Conservation (phyloP, 2,329 filamentous ascomycete species). For the Fusarium newnesense region DNA sequence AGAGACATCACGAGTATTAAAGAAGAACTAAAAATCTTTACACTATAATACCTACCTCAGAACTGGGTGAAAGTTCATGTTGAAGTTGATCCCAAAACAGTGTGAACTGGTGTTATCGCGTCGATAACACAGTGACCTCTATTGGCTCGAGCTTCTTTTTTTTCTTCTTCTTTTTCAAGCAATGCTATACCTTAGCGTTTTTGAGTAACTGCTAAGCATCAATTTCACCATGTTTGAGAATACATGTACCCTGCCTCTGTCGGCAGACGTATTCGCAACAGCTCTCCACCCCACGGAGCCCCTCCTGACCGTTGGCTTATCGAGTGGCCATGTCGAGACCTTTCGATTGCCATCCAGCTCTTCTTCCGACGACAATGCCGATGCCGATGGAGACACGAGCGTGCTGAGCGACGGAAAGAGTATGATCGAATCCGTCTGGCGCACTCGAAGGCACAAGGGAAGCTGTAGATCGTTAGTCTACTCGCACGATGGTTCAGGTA, state of each 20-base stretch:
- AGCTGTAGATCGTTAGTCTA: constrained; percentile 88
- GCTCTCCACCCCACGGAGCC: constrained; percentile 86
- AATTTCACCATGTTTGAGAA: constrained; percentile 82
- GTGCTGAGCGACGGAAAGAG: constrained; percentile 71
- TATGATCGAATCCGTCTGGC: constrained; percentile 85
- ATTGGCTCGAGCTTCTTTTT: constrained; percentile 5
- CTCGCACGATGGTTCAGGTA: constrained; percentile 77
- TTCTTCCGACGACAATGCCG: constrained; percentile 61
- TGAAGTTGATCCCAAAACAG: background rate
- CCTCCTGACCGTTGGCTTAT: constrained; percentile 85
- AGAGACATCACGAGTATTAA: too few relatives aligned
- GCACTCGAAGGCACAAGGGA: constrained; percentile 89
- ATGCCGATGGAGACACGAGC: constrained; percentile 60
- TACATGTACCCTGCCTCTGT: constrained; percentile 87
- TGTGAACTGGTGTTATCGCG: background rate
- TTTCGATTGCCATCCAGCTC: constrained; percentile 74
- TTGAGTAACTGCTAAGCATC: background rate
- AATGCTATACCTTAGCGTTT: background rate
- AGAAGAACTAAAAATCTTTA: background rate
- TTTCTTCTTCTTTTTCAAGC: background rate
- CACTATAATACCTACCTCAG: background rate
- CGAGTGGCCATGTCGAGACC: constrained; percentile 85
- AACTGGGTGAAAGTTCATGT: background rate
- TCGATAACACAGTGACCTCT: background rate
- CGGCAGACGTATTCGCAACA: constrained; percentile 88